phyloP scores from a whole-genome alignment of 768 basidiomycete genomes.

The Hydnum rufescens region DNA sequence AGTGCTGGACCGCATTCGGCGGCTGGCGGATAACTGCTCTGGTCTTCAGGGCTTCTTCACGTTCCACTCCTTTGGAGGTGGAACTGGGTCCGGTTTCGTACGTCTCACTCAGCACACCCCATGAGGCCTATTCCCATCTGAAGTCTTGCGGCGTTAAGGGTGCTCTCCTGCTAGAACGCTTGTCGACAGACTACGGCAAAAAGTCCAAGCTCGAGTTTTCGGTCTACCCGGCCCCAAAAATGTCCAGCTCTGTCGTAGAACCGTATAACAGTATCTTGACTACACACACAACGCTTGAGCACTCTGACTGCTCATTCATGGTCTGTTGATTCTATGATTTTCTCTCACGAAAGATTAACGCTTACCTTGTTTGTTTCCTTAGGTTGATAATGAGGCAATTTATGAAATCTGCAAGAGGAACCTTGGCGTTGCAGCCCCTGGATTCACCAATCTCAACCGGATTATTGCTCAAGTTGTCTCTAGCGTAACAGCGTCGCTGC shows the following conservation, averaged over 20 bases:
- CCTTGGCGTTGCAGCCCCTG: slow-evolving; percentile 64
- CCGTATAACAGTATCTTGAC: slow-evolving; percentile 85
- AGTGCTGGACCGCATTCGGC: slow-evolving; percentile 93
- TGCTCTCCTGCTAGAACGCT: slow-evolving; percentile 87
- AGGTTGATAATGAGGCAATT: slow-evolving; percentile 98
- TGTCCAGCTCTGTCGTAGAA: slow-evolving; percentile 93
- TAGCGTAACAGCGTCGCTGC: slow-evolving; percentile 87
- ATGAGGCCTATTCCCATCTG: background rate
- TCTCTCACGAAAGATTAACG: slow-evolving; percentile 3
- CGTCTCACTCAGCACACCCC: background rate
- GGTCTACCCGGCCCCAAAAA: slow-evolving; percentile 87
- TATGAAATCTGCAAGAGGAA: slow-evolving; percentile 99
- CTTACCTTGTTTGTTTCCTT: slow-evolving; percentile 8
- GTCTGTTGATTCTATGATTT: slow-evolving; percentile 21
- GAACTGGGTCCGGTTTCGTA: slow-evolving; percentile 94
- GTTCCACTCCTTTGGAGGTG: slow-evolving; percentile 99
- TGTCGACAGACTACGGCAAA: slow-evolving; percentile 97
- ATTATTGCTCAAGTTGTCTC: slow-evolving; percentile 98
- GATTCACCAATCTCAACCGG: slow-evolving; percentile 86
- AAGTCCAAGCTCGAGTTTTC: slow-evolving; percentile 98
- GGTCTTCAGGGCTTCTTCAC: slow-evolving; percentile 99
- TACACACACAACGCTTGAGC: slow-evolving; percentile 96
- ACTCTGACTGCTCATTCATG: slow-evolving; percentile 99
- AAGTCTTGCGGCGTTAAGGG: slow-evolving; percentile 16
- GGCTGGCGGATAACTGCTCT: slow-evolving; percentile 91